Base-by-base conservation (phyloP, 2,329 filamentous ascomycete genomes). In the Penicillium sp. region DNA sequence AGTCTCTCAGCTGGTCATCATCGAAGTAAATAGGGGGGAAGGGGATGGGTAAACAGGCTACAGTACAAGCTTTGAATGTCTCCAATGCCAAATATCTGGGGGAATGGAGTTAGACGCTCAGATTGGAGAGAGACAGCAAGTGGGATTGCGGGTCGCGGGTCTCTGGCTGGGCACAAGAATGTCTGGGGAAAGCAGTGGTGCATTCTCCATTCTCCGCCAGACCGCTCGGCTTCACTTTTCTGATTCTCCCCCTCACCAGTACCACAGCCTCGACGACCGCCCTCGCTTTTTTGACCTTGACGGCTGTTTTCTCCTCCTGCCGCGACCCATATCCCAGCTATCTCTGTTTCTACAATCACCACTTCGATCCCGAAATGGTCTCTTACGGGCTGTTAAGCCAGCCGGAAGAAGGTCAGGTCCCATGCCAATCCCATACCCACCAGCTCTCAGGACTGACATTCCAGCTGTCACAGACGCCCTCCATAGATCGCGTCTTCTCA, bases 401-500 rank as follows among this genome's bases (percentile, higher is more conserved):
- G 68, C 83, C 85, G 65, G 89, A 92, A 59, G 78, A 79, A 78
- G 78, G 78, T 79, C 59, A 48, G 58, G 42, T 63, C 62, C 40
- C 49, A 46, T 57, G 52, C 59, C 51, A 53, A 25, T 52, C 40
- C 53, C 19, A 22, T 40, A 51, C 52, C 53, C 63, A 28, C 49
- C 52, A 52, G 42, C 16, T 61, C 62, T 56, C 6, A 60, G 58
- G 56, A 53, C 67, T 71, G 64, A 72, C 63, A 37, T 26, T 54
- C 19, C 33, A 55, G 45, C 57, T 58, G 7, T 51, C 59, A 45
- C 69, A 88, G 89, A 92, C 75, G 89, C 92, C 65, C 88, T 97
- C 40, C 94, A 97, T 81, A 94, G 93, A 72, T 85, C 85, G 33
- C 91, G 94, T 45, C 89, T 97, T 4, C 85, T 97, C 40, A 91